Conservation (phyloP, 164 flowering plant species). For the Brasenia schreberi region DNA sequence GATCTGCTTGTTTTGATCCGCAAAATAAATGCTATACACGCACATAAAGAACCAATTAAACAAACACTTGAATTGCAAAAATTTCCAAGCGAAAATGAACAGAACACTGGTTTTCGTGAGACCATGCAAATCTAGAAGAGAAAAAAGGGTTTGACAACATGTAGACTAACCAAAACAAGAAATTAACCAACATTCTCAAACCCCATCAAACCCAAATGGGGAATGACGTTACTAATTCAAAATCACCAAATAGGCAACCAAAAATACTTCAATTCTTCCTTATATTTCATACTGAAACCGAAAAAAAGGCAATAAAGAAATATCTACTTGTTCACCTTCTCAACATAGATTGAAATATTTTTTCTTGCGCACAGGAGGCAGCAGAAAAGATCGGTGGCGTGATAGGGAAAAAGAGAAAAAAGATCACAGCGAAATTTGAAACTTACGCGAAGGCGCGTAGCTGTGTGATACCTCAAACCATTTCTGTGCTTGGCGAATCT, state of each 20-base stretch:
- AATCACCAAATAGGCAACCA: not conserved
- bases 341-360: not conserved
- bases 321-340: not conserved
- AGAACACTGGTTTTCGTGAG: too few relatives aligned
- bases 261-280: not conserved
- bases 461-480: constrained; percentile 65
- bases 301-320: not conserved
- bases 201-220: not conserved
- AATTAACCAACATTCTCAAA: not conserved
- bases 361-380: not conserved
- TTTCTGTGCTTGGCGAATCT: constrained; percentile 42
- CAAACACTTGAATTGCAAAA: not conserved
- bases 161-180: not conserved
- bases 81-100: not conserved
- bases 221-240: not conserved
- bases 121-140: not conserved
- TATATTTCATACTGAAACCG: too few relatives aligned
- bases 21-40: constrained; percentile 61
- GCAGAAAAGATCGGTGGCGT: not conserved
- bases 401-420: not conserved
- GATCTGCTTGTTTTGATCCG: constrained; percentile 57
- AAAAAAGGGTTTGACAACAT: too few relatives aligned
- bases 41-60: not conserved
- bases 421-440: not conserved
- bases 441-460: constrained; percentile 85